Evolutionary conservation across 78 protist species (phyloP).

Genomic region (Protostelium mycophagum): DNA sequence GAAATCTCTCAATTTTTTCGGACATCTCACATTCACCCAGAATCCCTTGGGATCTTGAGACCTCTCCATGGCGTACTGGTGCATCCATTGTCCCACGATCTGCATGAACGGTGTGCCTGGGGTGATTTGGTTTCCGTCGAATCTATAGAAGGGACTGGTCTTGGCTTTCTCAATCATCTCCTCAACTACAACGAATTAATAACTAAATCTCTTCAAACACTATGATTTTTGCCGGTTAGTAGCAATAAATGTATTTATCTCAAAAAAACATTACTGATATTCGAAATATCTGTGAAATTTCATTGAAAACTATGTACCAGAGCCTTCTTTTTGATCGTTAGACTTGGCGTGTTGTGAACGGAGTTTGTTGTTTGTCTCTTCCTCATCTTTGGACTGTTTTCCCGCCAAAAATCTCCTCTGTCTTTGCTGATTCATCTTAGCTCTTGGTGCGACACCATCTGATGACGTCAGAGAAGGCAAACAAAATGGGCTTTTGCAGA

Average conservation of each 20-base stretch:
- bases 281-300: too few relatives aligned
- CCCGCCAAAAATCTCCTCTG: conserved; percentile 50
- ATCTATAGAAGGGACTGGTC: conserved; percentile 1
- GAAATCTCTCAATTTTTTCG: neutral
- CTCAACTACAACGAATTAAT: neutral
- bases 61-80: neutral
- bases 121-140: conserved; percentile 92
- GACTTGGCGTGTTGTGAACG: neutral
- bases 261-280: too few relatives aligned
- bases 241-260: too few relatives aligned
- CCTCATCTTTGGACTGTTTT: conserved; percentile 27
- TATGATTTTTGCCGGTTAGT: too few relatives aligned
- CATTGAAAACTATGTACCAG: too few relatives aligned
- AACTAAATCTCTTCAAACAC: too few relatives aligned
- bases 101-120: conserved; percentile 96
- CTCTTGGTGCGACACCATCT: conserved; percentile 96
- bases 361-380: conserved; percentile 19
- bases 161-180: neutral
- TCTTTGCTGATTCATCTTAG: conserved; percentile 97
- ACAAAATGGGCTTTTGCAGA: too few relatives aligned
- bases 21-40: neutral
- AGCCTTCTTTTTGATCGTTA: neutral
- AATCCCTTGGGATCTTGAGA: neutral
- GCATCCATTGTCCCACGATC: conserved; percentile 36
- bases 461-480: neutral